phyloP scores from a whole-genome alignment of 129 eudicot genomes.

The Centella asiatica region DNA sequence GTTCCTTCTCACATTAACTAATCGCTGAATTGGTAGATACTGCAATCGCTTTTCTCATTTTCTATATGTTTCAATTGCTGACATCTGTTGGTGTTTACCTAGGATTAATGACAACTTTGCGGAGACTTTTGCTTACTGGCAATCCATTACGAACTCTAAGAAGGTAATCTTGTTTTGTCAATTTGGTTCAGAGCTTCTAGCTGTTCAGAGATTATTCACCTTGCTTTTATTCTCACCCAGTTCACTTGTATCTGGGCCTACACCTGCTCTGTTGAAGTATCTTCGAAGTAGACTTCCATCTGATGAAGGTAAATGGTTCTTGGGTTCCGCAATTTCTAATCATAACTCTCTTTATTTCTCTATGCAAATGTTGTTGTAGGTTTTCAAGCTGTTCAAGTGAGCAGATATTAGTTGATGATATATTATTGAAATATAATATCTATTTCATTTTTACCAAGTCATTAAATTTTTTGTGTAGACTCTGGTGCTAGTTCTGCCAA shows the following conservation, averaged over 20 bases:
- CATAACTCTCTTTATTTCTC: not conserved
- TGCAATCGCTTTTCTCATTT: no score
- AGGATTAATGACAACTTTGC: conserved; percentile 88
- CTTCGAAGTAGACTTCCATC: conserved; percentile 92
- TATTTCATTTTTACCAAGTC: not conserved
- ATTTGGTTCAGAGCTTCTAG: not conserved
- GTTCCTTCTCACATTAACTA: no score
- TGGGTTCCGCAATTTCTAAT: not conserved
- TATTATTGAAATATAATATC: not conserved
- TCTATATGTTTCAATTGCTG: conserved; percentile 14
- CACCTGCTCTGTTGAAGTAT: conserved; percentile 81
- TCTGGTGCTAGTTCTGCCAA: conserved; percentile 38
- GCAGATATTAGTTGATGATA: conserved; percentile 7
- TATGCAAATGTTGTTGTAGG: conserved; percentile 1
- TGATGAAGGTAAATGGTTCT: conserved; percentile 66
- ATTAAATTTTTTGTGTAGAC: conserved; percentile 35
- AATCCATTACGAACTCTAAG: conserved; percentile 88
- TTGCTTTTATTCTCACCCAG: conserved; percentile 26
- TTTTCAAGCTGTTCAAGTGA: conserved; percentile 3
- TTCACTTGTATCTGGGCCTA: conserved; percentile 85
- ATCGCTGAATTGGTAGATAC: no score
- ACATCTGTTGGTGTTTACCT: conserved; percentile 14
- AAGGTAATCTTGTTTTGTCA: conserved; percentile 37
- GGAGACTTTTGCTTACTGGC: conserved; percentile 82
- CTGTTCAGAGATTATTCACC: conserved; percentile 10